Percentiles rank a stretch among this genome's conserved stretches.
phyloP scores from a whole-genome alignment of 768 basidiomycete genomes.

The Fomitopsis pulvina region DNA sequence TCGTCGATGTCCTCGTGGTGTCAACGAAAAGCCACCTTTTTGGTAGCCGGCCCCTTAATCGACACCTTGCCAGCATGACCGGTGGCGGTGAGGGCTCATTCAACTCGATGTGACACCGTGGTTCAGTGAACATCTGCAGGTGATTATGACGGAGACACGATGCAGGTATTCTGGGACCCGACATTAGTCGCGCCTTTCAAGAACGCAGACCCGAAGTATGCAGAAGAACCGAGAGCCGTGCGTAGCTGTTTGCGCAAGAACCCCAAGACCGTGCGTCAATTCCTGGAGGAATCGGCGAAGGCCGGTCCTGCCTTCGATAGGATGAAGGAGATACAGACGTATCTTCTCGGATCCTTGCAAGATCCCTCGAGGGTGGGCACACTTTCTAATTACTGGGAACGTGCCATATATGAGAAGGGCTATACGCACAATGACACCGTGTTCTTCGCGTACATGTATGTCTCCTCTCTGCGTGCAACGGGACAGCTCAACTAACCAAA shows the following conservation, averaged over 20 bases:
- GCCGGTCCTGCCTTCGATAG: constrained; percentile 22
- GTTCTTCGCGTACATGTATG: constrained; percentile 49
- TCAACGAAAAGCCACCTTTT: constrained; percentile 24
- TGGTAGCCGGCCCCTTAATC: constrained; percentile 5
- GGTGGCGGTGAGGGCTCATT: constrained; percentile 44
- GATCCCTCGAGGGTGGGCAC: constrained; percentile 42
- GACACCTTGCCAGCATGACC: constrained; percentile 55
- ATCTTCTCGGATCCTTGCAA: constrained; percentile 43
- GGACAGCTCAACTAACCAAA: too few species aligned
- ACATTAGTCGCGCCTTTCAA: constrained; percentile 46
- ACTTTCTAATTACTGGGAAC: constrained; percentile 50
- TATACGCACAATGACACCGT: constrained; percentile 44
- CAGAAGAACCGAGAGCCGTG: constrained; percentile 42
- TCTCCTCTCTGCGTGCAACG: neutral
- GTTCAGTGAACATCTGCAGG: constrained; percentile 30
- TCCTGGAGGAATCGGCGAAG: constrained; percentile 19
- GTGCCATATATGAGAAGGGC: constrained; percentile 44
- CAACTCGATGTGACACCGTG: neutral
- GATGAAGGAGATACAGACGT: constrained; percentile 35
- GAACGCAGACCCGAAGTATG: constrained; percentile 44
- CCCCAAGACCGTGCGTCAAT: constrained; percentile 38
- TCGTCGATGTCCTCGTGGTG: constrained; percentile 49
- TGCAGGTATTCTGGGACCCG: constrained; percentile 51
- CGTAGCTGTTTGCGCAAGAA: constrained; percentile 33
- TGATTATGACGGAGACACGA: constrained; percentile 69